phyloP scores from a whole-genome alignment of 805 yeast genomes.

The Candida piceae region DNA sequence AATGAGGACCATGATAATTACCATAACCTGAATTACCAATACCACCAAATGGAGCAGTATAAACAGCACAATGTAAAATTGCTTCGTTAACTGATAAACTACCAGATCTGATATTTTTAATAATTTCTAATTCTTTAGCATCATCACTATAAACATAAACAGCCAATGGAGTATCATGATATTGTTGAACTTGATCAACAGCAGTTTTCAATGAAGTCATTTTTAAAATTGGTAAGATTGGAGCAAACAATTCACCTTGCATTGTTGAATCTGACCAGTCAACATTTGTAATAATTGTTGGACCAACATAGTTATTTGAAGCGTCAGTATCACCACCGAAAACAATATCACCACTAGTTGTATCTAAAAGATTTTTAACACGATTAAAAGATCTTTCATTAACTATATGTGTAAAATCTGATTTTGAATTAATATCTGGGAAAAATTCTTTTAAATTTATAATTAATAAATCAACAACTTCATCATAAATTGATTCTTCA shows the following conservation, averaged over 20 bases:
- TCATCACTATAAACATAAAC: conserved; percentile 59
- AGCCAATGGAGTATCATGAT: conserved; percentile 81
- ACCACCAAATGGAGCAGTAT: conserved; percentile 83
- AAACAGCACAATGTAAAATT: conserved; percentile 61
- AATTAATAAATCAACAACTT: conserved; percentile 41
- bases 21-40: conserved; percentile 83
- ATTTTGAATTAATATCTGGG: conserved; percentile 32
- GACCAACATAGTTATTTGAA: conserved; percentile 50
- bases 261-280: conserved; percentile 63
- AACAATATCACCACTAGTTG: conserved; percentile 49
- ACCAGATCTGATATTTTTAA: conserved; percentile 66
- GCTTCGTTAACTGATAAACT: conserved; percentile 69
- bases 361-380: conserved; percentile 36
- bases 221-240: conserved; percentile 69
- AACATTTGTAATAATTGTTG: conserved; percentile 67
- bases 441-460: conserved; percentile 41
- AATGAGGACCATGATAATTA: conserved; percentile 68
- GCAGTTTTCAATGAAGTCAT: conserved; percentile 44
- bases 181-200: conserved; percentile 37
- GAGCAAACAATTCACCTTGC: conserved; percentile 80
- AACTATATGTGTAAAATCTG: conserved; percentile 57
- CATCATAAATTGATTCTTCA: conserved; percentile 51
- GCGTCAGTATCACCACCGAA: conserved; percentile 38
- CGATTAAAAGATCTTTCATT: conserved; percentile 49
- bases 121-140: conserved; percentile 41